Base-by-base conservation (phyloP, 495 filamentous ascomycete genomes). In the Hypomontagnella monticulosa region DNA sequence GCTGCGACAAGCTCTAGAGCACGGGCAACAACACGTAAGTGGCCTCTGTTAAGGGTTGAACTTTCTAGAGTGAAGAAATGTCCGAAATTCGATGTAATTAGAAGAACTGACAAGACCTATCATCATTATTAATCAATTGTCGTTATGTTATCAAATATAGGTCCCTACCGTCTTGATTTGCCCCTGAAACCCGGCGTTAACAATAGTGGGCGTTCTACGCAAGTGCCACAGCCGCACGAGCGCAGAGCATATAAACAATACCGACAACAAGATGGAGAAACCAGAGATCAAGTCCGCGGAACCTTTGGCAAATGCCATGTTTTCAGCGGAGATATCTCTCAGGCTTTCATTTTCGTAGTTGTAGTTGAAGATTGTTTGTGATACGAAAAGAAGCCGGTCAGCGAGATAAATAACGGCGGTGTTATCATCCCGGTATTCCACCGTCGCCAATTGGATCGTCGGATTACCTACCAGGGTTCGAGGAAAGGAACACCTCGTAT, bases 81-180 rank as follows among this genome's bases (percentile, higher is more conserved):
- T 0, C 56, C 42, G 9, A 56, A 14, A 33, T 43, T 56, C 4
- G 55, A 60, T 27, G 19, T 2, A 20, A 15, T 7, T 38, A 66
- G 42, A 14, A 66, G 30, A 4, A 56, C 50, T 10, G 56, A 49
- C 9, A 66, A 32, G 36, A 51, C 27, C 63, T 66, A 34, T 14
- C 9, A 19, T 16, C n/a, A 32, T 36, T 20, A 27, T 61, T 6
- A 66, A 38, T 52, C 9, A 15, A 18, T 11, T 11, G 3, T 50
- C 3, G 10, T 30, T 23, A 38, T 34, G 14, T 50, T 27, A 27
- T 27, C 3, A 27, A 27, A 30, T 38, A 37, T 34, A 14, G n/a
- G n/a, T n/a, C n/a, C 20, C 23, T 18, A 66, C 63, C 30, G 52
- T 40, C 44, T 66, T 66, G 4, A 8, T 16, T 2, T 43, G 23